A percentile compares a stretch with the other conserved stretches of the same genome.
Evolutionary conservation across 2,329 filamentous ascomycete genomes (phyloP).

Genomic region (Ophiostoma pallidulum): DNA sequence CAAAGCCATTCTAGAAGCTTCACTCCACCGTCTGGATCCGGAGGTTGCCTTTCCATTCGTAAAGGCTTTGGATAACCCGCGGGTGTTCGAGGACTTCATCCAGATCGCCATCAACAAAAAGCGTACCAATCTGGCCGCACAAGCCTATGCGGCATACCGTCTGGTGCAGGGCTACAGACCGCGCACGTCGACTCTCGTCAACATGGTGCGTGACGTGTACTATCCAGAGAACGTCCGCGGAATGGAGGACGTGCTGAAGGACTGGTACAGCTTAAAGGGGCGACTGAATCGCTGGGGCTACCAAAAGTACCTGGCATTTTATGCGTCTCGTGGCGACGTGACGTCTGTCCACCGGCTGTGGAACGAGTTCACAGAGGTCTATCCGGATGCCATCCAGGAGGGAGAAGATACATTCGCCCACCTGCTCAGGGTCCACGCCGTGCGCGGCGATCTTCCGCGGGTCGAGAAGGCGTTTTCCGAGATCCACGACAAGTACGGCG

Average conservation of each 20-base stretch:
- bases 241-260: conserved; percentile 37
- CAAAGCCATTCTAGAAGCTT: conserved; percentile 10
- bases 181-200: conserved; percentile 30
- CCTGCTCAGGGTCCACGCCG: conserved; percentile 62
- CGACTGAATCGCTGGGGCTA: conserved; percentile 36
- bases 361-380: conserved; percentile 31
- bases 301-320: conserved; percentile 39
- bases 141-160: conserved; percentile 39
- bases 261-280: conserved; percentile 36
- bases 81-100: conserved; percentile 37
- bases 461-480: conserved; percentile 52
- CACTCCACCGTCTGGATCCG: conserved; percentile 11
- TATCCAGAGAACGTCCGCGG: conserved; percentile 27
- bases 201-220: conserved; percentile 35
- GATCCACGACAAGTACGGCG: conserved; percentile 45
- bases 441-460: conserved; percentile 52
- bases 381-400: conserved; percentile 16
- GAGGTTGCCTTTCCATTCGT: conserved; percentile 30
- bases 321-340: conserved; percentile 40
- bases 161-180: conserved; percentile 30
- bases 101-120: conserved; percentile 21
- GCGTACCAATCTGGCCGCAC: conserved; percentile 25
- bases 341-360: conserved; percentile 36
- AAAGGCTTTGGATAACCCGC: conserved; percentile 27
- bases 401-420: conserved; percentile 38